Evolutionary conservation across 164 flowering plant genomes (phyloP), one percentile per base, ranked within the genome.

Genomic region (Piper betle): DNA sequence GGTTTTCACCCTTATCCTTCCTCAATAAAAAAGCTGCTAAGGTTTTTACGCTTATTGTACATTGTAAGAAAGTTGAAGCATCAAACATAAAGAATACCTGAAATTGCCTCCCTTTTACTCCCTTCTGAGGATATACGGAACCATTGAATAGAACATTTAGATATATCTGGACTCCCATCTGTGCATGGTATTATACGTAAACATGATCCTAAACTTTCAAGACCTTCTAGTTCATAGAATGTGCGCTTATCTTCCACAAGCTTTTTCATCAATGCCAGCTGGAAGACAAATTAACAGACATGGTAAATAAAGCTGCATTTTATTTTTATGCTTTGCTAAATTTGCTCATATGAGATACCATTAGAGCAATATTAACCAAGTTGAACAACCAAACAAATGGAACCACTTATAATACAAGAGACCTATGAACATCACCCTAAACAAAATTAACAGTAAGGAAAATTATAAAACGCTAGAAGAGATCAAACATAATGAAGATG

Each of bases 71-170:
- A 9, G 43, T 41, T 41, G 43, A 41, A 41, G 43, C 4, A 41
- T 9, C 43, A 9, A 41, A 9, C 4, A 41, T 41, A 41, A 4
- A 41, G 2, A 43, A 4, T 72, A 94, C 99, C 97, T 72, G 88
- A 80, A 75, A 91, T 88, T 60, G 77, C 74, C 68, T 88, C 96
- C 78, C 74, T 85, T 61, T 82, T 81, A 63, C 79, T 75, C 60
- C 82, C 82, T 61, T 86, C 87, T 58, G 84, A 64, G 53, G 88
- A 76, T 59, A 85, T 57, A 66, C 95, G 92, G 63, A 78, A 88
- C 99, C 97, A 94, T 59, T 91, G 96, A 72, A 94, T 74, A 46
- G 83, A 72, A 73, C 88, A 86, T 59, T 72, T 72, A 17, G 87
- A 79, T 68, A 88, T 76, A 48, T 91, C 97, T 12, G 76, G 75